Percentiles rank a stretch among this genome's conserved stretches.
phyloP scores from a whole-genome alignment of 2,329 filamentous ascomycete species.

The Ophiostoma sp. region DNA sequence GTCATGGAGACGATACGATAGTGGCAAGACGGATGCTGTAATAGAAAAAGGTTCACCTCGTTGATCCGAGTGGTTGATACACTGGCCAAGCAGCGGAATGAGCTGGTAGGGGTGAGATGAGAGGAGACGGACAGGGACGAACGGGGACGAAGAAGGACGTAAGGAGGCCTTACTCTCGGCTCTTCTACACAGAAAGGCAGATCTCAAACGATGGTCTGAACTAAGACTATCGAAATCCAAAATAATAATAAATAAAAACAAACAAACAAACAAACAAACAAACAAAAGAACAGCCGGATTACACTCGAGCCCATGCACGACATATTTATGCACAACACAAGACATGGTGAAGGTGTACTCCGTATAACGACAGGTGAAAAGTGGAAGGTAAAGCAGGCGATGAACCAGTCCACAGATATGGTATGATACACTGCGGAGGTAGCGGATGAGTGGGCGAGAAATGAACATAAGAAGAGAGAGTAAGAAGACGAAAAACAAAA shows the following conservation, averaged over 20 bases:
- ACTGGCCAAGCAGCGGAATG: neutral
- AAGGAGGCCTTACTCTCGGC: neutral
- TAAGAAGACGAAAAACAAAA: slow-evolving; percentile 4
- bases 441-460: neutral
- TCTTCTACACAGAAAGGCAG: neutral
- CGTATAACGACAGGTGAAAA: no score
- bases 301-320: no score
- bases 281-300: no score
- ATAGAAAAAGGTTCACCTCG: neutral
- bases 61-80: neutral
- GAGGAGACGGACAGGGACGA: neutral
- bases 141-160: neutral
- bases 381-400: no score
- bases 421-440: neutral
- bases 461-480: neutral
- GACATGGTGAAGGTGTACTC: no score
- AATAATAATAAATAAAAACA: neutral
- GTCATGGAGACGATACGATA: neutral
- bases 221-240: neutral
- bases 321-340: no score
- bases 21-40: neutral
- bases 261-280: no score
- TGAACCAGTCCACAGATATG: neutral
- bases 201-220: neutral
- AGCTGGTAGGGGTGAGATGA: neutral